Percentiles rank a stretch among this genome's conserved stretches.
Evolutionary conservation across 1,139 yeast species (phyloP).

Genomic region (Yamadazyma dushanensis): DNA sequence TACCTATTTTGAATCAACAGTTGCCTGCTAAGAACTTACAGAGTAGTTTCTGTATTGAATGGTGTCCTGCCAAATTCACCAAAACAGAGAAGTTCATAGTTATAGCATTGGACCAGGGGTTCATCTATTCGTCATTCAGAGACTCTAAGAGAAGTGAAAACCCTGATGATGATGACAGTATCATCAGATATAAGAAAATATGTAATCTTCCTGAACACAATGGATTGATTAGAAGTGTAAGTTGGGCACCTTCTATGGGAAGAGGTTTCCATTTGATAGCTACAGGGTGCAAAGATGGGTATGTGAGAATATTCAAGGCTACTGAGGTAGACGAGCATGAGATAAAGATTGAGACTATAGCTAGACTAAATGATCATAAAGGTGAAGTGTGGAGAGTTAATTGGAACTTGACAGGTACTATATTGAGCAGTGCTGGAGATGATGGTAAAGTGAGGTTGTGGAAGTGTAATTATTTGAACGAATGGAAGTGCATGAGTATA

Average conservation of each 20-base stretch:
- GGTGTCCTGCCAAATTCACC: constrained; percentile 91
- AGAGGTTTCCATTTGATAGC: constrained; percentile 85
- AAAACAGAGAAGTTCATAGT: constrained; percentile 75
- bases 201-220: constrained; percentile 70
- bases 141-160: constrained; percentile 9
- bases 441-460: constrained; percentile 91
- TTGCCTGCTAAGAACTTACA: constrained; percentile 79
- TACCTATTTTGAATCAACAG: constrained; percentile 57
- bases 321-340: constrained; percentile 39
- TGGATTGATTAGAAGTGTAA: constrained; percentile 82
- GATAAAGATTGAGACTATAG: constrained; percentile 37
- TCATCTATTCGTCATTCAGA: constrained; percentile 52
- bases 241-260: constrained; percentile 99
- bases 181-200: constrained; percentile 30
- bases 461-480: constrained; percentile 84
- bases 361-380: constrained; percentile 64
- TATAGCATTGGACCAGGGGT: constrained; percentile 85
- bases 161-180: constrained; percentile 13
- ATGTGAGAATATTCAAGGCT: constrained; percentile 79
- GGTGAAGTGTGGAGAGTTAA: constrained; percentile 95
- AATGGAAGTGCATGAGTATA: constrained; percentile 90
- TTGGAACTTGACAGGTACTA: constrained; percentile 94
- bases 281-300: constrained; percentile 95
- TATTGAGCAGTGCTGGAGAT: constrained; percentile 90
- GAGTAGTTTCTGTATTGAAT: constrained; percentile 80